Evolutionary conservation across 495 filamentous ascomycete species (phyloP).

Genomic region (Penicillium simplicissimum): DNA sequence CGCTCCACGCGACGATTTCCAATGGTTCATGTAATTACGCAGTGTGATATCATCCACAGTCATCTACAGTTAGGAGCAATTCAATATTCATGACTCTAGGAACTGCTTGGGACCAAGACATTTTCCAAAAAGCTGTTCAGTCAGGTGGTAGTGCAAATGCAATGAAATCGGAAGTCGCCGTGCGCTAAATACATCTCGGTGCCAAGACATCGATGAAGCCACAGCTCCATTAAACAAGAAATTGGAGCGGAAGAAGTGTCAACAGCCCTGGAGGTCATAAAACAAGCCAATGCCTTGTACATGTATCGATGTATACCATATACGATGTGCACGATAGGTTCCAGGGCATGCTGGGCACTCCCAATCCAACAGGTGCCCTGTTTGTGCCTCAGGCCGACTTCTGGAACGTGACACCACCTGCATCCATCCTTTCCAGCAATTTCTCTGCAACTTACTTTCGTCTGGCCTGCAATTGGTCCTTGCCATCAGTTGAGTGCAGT

Average conservation of each 20-base stretch:
- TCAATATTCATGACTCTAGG: too few relatives aligned
- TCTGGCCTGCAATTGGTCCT: background rate
- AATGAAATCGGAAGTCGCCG: background rate
- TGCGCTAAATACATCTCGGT: background rate
- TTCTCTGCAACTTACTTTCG: background rate
- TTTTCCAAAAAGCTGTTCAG: background rate
- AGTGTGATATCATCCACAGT: background rate
- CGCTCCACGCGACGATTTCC: slow-evolving; percentile 8
- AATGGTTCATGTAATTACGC: background rate
- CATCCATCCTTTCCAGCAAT: background rate
- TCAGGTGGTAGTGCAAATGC: background rate
- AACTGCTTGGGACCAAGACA: too few relatives aligned
- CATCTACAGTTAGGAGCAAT: background rate
- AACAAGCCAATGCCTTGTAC: background rate
- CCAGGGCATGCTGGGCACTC: background rate
- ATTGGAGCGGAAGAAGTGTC: too few relatives aligned
- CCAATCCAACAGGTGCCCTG: background rate
- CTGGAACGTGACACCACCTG: background rate
- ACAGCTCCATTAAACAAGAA: background rate
- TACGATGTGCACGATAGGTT: too few relatives aligned
- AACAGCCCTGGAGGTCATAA: too few relatives aligned
- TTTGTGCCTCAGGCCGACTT: background rate
- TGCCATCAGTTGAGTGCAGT: background rate
- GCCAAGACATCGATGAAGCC: background rate
- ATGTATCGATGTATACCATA: background rate